phyloP scores from a whole-genome alignment of 305 asterid genomes.

The Fraxinus baroniana region DNA sequence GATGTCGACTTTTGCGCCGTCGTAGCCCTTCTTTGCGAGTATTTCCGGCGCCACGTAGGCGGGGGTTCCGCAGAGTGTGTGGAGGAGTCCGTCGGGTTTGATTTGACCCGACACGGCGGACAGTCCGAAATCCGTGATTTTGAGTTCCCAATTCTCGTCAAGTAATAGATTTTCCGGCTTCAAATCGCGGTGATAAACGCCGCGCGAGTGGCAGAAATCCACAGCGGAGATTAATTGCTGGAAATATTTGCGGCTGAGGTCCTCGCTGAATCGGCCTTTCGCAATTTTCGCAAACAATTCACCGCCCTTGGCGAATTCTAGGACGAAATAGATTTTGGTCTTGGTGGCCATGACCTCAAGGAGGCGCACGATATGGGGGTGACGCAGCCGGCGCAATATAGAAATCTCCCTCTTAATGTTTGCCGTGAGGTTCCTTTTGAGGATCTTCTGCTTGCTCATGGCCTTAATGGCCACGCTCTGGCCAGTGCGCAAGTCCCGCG shows the following conservation, averaged over 20 bases:
- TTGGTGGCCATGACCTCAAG: conserved; percentile 65
- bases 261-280: conserved; percentile 57
- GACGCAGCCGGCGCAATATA: conserved; percentile 67
- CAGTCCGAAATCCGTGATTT: conserved; percentile 70
- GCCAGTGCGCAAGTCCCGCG: conserved; percentile 40
- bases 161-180: conserved; percentile 64
- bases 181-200: conserved; percentile 65
- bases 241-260: conserved; percentile 63
- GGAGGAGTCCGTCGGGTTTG: conserved; percentile 56
- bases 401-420: conserved; percentile 51
- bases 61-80: conserved; percentile 70
- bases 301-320: conserved; percentile 70
- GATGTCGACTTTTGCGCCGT: conserved; percentile 60
- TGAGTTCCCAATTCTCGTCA: conserved; percentile 64
- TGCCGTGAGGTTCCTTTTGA: conserved; percentile 39
- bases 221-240: conserved; percentile 71
- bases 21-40: conserved; percentile 62
- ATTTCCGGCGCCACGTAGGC: conserved; percentile 75
- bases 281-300: conserved; percentile 57
- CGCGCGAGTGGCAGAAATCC: conserved; percentile 61
- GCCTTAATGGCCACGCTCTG: conserved; percentile 66
- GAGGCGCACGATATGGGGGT: conserved; percentile 62
- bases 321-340: conserved; percentile 53
- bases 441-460: conserved; percentile 47
- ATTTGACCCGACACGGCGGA: conserved; percentile 55